Evolutionary conservation across 1,284 basidiomycete species (phyloP).

Genomic region (Vanrija sp.): DNA sequence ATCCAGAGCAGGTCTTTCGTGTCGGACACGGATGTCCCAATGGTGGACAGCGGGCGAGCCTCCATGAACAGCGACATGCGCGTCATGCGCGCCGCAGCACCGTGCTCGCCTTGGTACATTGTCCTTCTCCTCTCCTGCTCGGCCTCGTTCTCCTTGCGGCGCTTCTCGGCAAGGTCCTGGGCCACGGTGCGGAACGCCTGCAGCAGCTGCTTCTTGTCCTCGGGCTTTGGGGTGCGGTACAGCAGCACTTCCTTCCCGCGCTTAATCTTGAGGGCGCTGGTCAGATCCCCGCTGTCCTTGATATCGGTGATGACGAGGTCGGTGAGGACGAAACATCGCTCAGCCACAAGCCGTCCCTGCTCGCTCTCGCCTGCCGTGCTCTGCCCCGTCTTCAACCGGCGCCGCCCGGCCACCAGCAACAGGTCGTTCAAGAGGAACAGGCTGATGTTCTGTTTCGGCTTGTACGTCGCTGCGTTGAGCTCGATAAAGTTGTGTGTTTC

Average conservation of each 20-base stretch:
- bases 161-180: constrained; percentile 81
- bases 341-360: constrained; percentile 69
- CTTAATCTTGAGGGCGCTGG: constrained; percentile 92
- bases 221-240: constrained; percentile 72
- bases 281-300: constrained; percentile 88
- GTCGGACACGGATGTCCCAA: constrained; percentile 57
- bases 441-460: constrained; percentile 77
- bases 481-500: constrained; percentile 81
- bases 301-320: constrained; percentile 93
- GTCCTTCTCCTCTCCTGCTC: constrained; percentile 82
- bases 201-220: constrained; percentile 83
- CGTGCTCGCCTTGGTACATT: constrained; percentile 63
- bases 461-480: constrained; percentile 93
- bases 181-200: constrained; percentile 84
- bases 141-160: constrained; percentile 84
- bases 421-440: constrained; percentile 90
- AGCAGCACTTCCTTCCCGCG: constrained; percentile 91
- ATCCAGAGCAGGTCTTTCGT: constrained; percentile 74
- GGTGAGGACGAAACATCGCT: constrained; percentile 82
- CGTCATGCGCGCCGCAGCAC: constrained; percentile 9
- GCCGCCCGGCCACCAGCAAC: constrained; percentile 73
- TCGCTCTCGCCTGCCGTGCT: constrained; percentile 55
- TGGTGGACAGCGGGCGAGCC: constrained; percentile 63
- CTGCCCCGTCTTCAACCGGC: constrained; percentile 32
- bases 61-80: constrained; percentile 19